A percentile compares a stretch with the other conserved stretches of the same genome.
Conservation (phyloP, 2,329 filamentous ascomycete genomes). For the Emericellopsis atlantica region DNA sequence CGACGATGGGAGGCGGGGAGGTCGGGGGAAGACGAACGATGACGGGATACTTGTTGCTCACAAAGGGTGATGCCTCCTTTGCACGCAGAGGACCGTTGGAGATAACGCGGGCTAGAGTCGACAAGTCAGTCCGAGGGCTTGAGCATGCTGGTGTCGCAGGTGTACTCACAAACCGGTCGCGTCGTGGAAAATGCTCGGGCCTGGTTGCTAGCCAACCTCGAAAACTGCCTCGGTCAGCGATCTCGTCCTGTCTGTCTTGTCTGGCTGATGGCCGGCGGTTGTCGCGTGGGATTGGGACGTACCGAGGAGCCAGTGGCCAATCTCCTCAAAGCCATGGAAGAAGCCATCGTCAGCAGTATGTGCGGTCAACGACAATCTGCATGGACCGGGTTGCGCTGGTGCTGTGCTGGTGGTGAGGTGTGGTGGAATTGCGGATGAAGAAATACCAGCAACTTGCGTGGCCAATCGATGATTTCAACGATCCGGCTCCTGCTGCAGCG, state of each 20-base stretch:
- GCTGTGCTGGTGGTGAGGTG: background rate
- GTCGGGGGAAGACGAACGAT: conserved; percentile 49
- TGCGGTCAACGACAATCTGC: conserved; percentile 14
- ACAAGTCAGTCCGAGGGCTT: too few relatives aligned
- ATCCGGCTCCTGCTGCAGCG: conserved; percentile 5
- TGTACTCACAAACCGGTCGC: conserved; percentile 56
- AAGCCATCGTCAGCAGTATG: conserved; percentile 35
- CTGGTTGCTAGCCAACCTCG: conserved; percentile 49
- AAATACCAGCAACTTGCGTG: background rate
- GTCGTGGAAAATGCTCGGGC: conserved; percentile 79
- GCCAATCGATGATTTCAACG: conserved; percentile 2
- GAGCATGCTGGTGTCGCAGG: background rate
- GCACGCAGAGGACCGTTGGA: conserved; percentile 76
- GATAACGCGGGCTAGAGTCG: conserved; percentile 63
- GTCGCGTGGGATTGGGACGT: conserved; percentile 18
- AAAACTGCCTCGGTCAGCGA: conserved; percentile 36
- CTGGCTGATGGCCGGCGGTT: too few relatives aligned
- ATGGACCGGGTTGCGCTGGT: conserved; percentile 15
- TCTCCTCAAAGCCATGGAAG: conserved; percentile 52
- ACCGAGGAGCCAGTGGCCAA: conserved; percentile 43
- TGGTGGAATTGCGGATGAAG: background rate
- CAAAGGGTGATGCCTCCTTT: conserved; percentile 80
- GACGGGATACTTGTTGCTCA: conserved; percentile 85
- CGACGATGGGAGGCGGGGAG: background rate
- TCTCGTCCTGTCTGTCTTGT: too few relatives aligned